A percentile compares a stretch with the other conserved stretches of the same genome.
phyloP scores from a whole-genome alignment of 768 basidiomycete genomes.

The Leucogyrophana mollusca region DNA sequence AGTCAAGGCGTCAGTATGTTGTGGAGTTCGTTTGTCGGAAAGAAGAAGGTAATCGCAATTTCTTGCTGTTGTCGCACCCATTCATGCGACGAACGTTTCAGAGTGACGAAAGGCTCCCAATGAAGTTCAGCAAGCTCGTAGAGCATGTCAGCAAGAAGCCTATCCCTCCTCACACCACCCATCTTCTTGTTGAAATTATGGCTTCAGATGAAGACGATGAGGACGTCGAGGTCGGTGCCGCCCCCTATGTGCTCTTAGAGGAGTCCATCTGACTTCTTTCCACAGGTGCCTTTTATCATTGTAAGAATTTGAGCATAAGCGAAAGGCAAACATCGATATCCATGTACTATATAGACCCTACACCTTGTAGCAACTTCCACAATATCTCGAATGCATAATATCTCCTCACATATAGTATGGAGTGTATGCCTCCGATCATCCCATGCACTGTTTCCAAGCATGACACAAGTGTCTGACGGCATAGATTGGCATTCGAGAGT shows the following conservation, averaged over 20 bases:
- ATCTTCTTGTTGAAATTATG: constrained; percentile 93
- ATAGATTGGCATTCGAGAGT: not conserved
- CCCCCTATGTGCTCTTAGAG: not conserved
- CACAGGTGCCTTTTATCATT: constrained; percentile 81
- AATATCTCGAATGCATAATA: too few species aligned
- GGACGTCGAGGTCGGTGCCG: constrained; percentile 79
- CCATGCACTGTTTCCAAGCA: too few species aligned
- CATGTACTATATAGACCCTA: constrained; percentile 1
- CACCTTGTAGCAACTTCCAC: too few species aligned
- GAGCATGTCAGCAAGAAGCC: constrained; percentile 95
- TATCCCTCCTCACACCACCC: constrained; percentile 77
- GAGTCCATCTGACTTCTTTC: constrained; percentile 1
- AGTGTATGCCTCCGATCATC: too few species aligned
- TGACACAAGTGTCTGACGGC: not conserved
- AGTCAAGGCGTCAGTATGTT: constrained; percentile 98
- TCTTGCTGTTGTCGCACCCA: not conserved
- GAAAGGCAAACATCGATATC: not conserved
- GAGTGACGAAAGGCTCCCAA: constrained; percentile 84
- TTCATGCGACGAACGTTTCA: constrained; percentile 26
- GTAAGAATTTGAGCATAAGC: constrained; percentile 50
- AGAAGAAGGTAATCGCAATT: constrained; percentile 74
- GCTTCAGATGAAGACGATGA: constrained; percentile 88
- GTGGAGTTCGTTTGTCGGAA: constrained; percentile 91
- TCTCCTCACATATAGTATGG: too few species aligned
- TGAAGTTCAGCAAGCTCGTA: constrained; percentile 90